phyloP scores from a whole-genome alignment of 2,329 filamentous ascomycete genomes.

The Pseudocercospora crystallina region DNA sequence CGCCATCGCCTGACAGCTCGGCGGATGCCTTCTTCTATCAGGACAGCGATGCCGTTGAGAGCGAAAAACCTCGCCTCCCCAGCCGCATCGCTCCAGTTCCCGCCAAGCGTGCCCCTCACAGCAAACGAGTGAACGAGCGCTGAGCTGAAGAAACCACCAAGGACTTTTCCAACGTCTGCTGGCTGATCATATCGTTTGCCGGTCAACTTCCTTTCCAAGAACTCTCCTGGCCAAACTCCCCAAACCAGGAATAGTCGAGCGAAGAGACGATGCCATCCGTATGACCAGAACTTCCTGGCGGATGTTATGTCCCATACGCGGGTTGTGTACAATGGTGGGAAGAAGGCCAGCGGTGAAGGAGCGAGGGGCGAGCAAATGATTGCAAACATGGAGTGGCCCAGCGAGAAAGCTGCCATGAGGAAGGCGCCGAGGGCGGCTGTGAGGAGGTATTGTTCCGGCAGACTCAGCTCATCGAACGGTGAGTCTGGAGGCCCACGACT shows the following conservation, averaged over 20 bases:
- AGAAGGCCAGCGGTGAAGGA: slow-evolving; percentile 44
- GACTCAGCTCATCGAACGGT: slow-evolving; percentile 39
- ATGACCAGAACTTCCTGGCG: slow-evolving; percentile 45
- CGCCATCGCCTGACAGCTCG: slow-evolving; percentile 22
- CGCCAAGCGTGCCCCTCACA: slow-evolving; percentile 42
- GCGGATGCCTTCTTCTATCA: slow-evolving; percentile 30
- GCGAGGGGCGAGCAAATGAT: slow-evolving; percentile 41
- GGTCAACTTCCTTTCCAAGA: slow-evolving; percentile 41
- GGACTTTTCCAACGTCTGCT: slow-evolving; percentile 46
- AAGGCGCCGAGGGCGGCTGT: slow-evolving; percentile 45
- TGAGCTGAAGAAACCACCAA: slow-evolving; percentile 44
- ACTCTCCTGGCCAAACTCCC: slow-evolving; percentile 48
- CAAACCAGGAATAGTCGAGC: slow-evolving; percentile 47
- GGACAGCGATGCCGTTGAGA: slow-evolving; percentile 32
- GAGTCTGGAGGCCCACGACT: slow-evolving; percentile 7
- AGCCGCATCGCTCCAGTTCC: slow-evolving; percentile 34
- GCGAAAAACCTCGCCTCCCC: slow-evolving; percentile 37
- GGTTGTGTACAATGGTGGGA: slow-evolving; percentile 46
- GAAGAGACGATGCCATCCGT: slow-evolving; percentile 48
- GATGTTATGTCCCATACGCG: slow-evolving; percentile 43
- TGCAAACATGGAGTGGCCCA: slow-evolving; percentile 44
- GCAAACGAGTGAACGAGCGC: slow-evolving; percentile 45
- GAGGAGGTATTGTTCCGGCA: slow-evolving; percentile 37
- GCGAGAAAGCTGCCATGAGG: slow-evolving; percentile 45
- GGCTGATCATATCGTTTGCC: slow-evolving; percentile 37